Base-by-base conservation (phyloP, 768 basidiomycete species). In the Lepiota brunneoincarnata region DNA sequence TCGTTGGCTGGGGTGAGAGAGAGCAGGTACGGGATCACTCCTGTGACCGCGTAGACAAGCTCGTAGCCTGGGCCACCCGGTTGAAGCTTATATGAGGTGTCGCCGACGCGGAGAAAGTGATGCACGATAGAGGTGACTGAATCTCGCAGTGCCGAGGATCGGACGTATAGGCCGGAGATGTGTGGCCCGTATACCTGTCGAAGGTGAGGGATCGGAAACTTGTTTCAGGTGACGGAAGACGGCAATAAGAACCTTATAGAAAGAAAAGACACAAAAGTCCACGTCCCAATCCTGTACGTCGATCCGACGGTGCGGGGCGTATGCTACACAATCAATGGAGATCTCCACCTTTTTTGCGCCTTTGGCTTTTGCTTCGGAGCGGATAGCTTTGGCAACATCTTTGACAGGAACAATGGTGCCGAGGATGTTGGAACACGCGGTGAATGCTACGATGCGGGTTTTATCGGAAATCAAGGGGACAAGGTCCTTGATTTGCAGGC, bases 1-100 rank as follows among this genome's bases (percentile, higher is more conserved):
- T 69, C 67, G 51, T 72, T 72, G 20, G 69, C 60, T 2, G 80
- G 74, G 0, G 83, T 78, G 42, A 91, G 76, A 3, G 82, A 79
- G 42, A 77, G 71, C 1, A 92, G 77, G 66, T 91, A 91, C 0
- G 77, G 75, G 9, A 84, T 65, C 14, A 88, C 79, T 6, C 78
- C 81, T 0, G 83, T 83, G 10, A 79, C 72, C 3, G 71, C 80
- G 61, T 86, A 85, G 17, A 83, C 80, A 15, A 81, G 72, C 61
- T 91, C 89, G 65, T 91, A 90, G 11, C 87, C 86, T 0, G 86
- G 82, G 0, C 88, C 87, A 9, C 89, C 89, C 0, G 84, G 80
- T 63, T 87, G 83, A 20, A 93, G 74, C 65, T 89, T 89, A 69
- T 80, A 79, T 0, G 82, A 62, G 11, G 70, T 72, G 7, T 64